These are phyloP conservation scores for Lodderomyces beijingensis DNA, from an alignment of 1,139 yeast species.

Conservation along the genomic window DNA sequence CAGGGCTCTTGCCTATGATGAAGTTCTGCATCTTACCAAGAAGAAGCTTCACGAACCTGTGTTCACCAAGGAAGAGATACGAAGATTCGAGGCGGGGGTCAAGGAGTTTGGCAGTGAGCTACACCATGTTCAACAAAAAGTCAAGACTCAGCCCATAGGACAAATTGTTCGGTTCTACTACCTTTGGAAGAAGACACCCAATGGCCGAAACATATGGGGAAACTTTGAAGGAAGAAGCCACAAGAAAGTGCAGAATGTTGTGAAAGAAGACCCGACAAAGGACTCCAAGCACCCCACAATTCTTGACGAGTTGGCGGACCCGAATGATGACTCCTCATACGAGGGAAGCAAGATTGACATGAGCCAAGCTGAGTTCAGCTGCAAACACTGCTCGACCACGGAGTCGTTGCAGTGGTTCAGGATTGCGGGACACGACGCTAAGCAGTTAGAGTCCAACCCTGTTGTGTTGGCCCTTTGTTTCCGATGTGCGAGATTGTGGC, in stretches of 20 bases:
- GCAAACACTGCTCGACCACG: conserved; percentile 61
- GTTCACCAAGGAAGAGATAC: conserved; percentile 57
- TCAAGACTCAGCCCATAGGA: conserved; percentile 64
- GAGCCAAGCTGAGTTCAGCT: conserved; percentile 38
- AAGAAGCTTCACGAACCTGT: conserved; percentile 70
- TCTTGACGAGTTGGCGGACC: conserved; percentile 48
- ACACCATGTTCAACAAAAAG: conserved; percentile 65
- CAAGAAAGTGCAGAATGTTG: conserved; percentile 39
- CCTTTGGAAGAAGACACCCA: conserved; percentile 82
- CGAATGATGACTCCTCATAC: conserved; percentile 69
- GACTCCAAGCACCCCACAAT: conserved; percentile 3
- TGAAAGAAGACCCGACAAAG: conserved; percentile 17
- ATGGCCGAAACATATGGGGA: conserved; percentile 80
- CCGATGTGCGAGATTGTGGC: conserved; percentile 88
- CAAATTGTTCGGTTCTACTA: conserved; percentile 85
- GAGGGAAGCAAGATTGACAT: conserved; percentile 45
- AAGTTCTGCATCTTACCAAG: conserved; percentile 45
- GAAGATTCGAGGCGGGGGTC: conserved; percentile 73
- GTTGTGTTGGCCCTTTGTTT: conserved; percentile 60
- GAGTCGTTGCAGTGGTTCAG: conserved; percentile 64
- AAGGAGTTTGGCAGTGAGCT: conserved; percentile 73
- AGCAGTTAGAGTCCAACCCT: conserved; percentile 22
- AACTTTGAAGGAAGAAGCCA: conserved; percentile 68
- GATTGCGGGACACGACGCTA: conserved; percentile 58
- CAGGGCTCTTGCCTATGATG: conserved; percentile 38